Percentiles rank a stretch among this genome's conserved stretches.
These are phyloP conservation scores for Thelonectria blattea DNA, from an alignment of 2,329 filamentous ascomycete species.

Conservation along the genomic window DNA sequence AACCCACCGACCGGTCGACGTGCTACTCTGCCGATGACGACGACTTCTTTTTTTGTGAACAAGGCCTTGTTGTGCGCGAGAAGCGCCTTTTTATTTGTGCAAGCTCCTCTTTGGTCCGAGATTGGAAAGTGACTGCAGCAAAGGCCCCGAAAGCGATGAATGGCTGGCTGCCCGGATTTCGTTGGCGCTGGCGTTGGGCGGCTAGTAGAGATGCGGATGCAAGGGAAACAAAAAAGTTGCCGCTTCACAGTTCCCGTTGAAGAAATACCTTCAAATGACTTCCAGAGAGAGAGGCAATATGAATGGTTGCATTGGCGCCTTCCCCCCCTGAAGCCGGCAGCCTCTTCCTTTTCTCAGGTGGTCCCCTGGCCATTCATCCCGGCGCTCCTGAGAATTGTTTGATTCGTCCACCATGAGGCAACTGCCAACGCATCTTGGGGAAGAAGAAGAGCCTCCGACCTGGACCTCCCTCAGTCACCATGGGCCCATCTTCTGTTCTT, in stretches of 20 bases:
- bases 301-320: conserved; percentile 15
- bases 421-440: too few species aligned
- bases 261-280: too few species aligned
- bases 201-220: conserved; percentile 21
- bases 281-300: too few species aligned
- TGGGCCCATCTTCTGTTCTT: too few species aligned
- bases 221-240: conserved; percentile 13
- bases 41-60: neutral
- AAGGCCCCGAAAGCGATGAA: conserved; percentile 5
- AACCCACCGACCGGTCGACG: conserved; percentile 29
- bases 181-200: neutral
- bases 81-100: neutral
- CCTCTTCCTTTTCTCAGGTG: conserved; percentile 4
- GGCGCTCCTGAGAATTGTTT: conserved; percentile 10
- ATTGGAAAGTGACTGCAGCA: conserved; percentile 11
- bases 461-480: too few species aligned
- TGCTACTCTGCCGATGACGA: conserved; percentile 23
- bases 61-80: neutral
- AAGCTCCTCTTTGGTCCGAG: neutral
- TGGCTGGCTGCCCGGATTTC: conserved; percentile 6
- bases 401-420: conserved; percentile 19
- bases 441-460: too few species aligned
- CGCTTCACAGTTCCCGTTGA: conserved; percentile 9
- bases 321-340: conserved; percentile 35
- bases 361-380: neutral